Percentiles rank a stretch among this genome's conserved stretches.
Conservation (phyloP, 129 eudicot species). For the Calendula officinalis region DNA sequence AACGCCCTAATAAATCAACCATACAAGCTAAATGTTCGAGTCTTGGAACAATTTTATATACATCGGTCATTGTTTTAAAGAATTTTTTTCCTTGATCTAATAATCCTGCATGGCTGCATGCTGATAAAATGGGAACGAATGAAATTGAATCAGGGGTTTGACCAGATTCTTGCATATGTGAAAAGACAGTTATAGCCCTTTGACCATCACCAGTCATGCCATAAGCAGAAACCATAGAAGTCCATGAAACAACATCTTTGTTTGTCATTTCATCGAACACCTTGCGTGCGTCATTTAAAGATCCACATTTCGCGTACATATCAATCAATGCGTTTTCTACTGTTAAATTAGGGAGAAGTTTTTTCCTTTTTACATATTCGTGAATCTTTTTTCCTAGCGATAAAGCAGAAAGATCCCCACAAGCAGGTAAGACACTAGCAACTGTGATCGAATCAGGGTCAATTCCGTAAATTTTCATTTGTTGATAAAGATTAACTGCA, state of each 20-base stretch:
- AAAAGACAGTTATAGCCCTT: conserved; percentile 52
- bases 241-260: conserved; percentile 84
- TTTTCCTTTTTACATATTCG: conserved; percentile 45
- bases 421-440: conserved; percentile 86
- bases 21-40: conserved; percentile 80
- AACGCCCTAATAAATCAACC: conserved; percentile 81
- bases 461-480: conserved; percentile 53
- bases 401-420: conserved; percentile 89
- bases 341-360: conserved; percentile 61
- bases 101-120: conserved; percentile 95
- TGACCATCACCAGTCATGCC: conserved; percentile 80
- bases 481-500: conserved; percentile 60
- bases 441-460: conserved; percentile 66
- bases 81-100: conserved; percentile 51
- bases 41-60: conserved; percentile 57
- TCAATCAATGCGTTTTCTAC: conserved; percentile 80
- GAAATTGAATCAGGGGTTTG: conserved; percentile 76
- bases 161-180: conserved; percentile 53
- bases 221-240: conserved; percentile 83
- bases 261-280: conserved; percentile 60
- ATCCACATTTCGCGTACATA: conserved; percentile 97
- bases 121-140: conserved; percentile 72
- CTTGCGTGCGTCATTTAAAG: conserved; percentile 58
- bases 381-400: conserved; percentile 65
- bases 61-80: conserved; percentile 58